phyloP scores from a whole-genome alignment of 805 yeast species.

The Diddensiella santjacobensis region DNA sequence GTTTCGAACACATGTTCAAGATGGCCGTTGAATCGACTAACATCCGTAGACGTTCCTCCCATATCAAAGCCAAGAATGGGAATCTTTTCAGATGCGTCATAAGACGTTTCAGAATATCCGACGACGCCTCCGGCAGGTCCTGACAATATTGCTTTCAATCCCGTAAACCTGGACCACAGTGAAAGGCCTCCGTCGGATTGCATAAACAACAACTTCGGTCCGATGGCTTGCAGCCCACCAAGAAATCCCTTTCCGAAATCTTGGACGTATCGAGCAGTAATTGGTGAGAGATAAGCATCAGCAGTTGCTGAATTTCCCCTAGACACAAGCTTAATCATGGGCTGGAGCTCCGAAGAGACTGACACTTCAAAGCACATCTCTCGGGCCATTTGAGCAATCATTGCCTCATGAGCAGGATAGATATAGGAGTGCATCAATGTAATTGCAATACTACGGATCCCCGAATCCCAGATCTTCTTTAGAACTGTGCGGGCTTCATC shows the following conservation, averaged over 20 bases:
- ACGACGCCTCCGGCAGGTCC: constrained; percentile 99
- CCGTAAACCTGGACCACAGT: constrained; percentile 76
- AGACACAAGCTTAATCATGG: constrained; percentile 71
- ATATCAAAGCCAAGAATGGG: constrained; percentile 80
- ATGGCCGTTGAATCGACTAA: constrained; percentile 64
- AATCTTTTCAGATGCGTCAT: constrained; percentile 34
- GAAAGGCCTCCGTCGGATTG: constrained; percentile 96
- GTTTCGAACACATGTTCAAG: constrained; percentile 76
- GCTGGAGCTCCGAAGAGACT: constrained; percentile 61
- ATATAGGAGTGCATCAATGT: constrained; percentile 71
- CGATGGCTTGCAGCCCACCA: constrained; percentile 23
- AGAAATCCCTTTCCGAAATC: constrained; percentile 54
- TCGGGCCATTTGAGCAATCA: constrained; percentile 55
- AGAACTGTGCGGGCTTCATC: constrained; percentile 41
- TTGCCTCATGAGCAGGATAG: constrained; percentile 60
- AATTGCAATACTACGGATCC: constrained; percentile 66
- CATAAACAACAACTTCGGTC: constrained; percentile 55
- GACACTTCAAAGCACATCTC: constrained; percentile 65
- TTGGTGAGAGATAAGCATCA: constrained; percentile 80
- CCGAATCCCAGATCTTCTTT: constrained; percentile 39
- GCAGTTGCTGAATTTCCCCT: constrained; percentile 75
- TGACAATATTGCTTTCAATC: constrained; percentile 78
- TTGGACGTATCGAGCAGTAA: constrained; percentile 53
- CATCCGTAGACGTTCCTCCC: constrained; percentile 91
- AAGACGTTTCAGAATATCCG: constrained; percentile 83